phyloP scores from a whole-genome alignment of 2,329 filamentous ascomycete genomes.

The Elsinoe ampelina region DNA sequence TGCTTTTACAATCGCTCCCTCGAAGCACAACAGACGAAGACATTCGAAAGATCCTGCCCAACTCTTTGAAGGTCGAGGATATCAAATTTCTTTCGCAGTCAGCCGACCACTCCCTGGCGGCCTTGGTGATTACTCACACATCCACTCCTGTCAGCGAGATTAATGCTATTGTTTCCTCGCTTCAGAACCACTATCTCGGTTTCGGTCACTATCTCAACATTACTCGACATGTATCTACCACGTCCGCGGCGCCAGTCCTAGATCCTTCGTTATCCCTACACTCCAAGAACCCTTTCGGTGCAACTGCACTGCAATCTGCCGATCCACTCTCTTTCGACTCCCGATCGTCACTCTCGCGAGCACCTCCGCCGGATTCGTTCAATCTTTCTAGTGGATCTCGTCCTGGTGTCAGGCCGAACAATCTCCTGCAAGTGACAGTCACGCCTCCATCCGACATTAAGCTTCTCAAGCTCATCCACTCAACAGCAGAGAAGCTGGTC shows the following conservation, averaged over 20 bases:
- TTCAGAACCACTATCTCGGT: slow-evolving; percentile 79
- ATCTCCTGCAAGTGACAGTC: slow-evolving; percentile 34
- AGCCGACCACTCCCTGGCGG: slow-evolving; percentile 47
- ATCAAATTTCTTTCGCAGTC: slow-evolving; percentile 53
- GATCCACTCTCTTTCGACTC: slow-evolving; percentile 38
- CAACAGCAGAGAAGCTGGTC: slow-evolving; percentile 64
- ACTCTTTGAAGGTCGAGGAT: slow-evolving; percentile 57
- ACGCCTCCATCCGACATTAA: slow-evolving; percentile 67
- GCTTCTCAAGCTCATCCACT: slow-evolving; percentile 76
- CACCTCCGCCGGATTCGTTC: slow-evolving; percentile 35
- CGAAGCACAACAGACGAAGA: slow-evolving; percentile 42
- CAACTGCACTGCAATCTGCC: slow-evolving; percentile 43
- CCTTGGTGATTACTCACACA: slow-evolving; percentile 70
- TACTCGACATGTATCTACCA: slow-evolving; percentile 74
- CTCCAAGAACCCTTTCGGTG: slow-evolving; percentile 55
- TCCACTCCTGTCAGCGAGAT: slow-evolving; percentile 78
- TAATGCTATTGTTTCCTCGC: slow-evolving; percentile 63
- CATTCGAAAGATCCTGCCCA: slow-evolving; percentile 40
- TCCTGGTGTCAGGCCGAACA: slow-evolving; percentile 12
- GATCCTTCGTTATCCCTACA: slow-evolving; percentile 29
- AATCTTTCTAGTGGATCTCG: slow-evolving; percentile 19
- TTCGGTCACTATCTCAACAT: slow-evolving; percentile 74
- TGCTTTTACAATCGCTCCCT: slow-evolving; percentile 46
- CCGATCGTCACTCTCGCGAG: slow-evolving; percentile 29
- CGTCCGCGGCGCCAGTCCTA: slow-evolving; percentile 19